Evolutionary conservation across 768 basidiomycete species (phyloP).

Genomic region (Calocybe cyanea): DNA sequence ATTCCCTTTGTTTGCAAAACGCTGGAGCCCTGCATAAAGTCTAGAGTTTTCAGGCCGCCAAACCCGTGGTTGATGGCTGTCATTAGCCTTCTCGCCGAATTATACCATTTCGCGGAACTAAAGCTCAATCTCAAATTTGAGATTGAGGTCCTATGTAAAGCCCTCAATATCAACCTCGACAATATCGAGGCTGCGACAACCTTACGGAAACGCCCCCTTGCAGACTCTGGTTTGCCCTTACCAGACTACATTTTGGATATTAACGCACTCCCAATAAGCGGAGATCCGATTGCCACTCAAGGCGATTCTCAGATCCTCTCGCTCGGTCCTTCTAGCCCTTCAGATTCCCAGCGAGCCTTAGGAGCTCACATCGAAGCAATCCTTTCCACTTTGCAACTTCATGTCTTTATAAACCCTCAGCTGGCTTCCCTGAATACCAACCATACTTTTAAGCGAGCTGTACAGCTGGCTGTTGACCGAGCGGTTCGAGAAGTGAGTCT

Average conservation of each 20-base stretch:
- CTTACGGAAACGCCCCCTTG: constrained; percentile 70
- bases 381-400: constrained; percentile 62
- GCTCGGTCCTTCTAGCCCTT: constrained; percentile 55
- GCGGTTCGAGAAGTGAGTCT: constrained; percentile 84
- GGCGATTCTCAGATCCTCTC: constrained; percentile 62
- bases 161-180: constrained; percentile 83
- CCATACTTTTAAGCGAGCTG: constrained; percentile 83
- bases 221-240: constrained; percentile 59
- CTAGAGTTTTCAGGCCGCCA: constrained; percentile 90
- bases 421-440: constrained; percentile 73
- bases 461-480: constrained; percentile 87
- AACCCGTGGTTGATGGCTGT: constrained; percentile 99
- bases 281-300: constrained; percentile 50
- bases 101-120: constrained; percentile 96
- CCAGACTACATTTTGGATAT: constrained; percentile 82
- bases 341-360: constrained; percentile 64
- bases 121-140: constrained; percentile 98
- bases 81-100: constrained; percentile 83
- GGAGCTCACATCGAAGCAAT: constrained; percentile 82
- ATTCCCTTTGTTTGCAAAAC: constrained; percentile 99
- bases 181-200: constrained; percentile 79
- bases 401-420: constrained; percentile 75
- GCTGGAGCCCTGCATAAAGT: constrained; percentile 84
- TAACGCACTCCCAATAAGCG: constrained; percentile 72
- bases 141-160: constrained; percentile 95